These are phyloP conservation scores for Euphorbia schlechtendalii DNA, from an alignment of 441 rosid species.

Conservation along the genomic window DNA sequence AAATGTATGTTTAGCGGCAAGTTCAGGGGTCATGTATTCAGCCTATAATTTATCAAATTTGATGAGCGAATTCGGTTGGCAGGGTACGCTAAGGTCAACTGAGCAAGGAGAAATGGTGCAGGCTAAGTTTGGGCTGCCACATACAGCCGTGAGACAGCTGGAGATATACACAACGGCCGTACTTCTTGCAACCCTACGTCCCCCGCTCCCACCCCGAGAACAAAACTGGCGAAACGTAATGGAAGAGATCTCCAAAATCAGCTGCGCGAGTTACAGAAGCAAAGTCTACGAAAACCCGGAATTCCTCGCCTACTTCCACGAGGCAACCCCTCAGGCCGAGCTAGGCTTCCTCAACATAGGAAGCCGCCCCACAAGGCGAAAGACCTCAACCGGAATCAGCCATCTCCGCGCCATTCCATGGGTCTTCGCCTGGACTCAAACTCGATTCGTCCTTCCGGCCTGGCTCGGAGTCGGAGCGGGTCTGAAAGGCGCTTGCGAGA, in stretches of 20 bases:
- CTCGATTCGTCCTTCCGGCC: slow-evolving; percentile 93
- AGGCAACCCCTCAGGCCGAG: slow-evolving; percentile 97
- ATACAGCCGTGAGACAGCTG: slow-evolving; percentile 82
- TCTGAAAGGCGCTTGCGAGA: slow-evolving; percentile 66
- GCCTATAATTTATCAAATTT: not conserved
- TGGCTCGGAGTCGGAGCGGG: slow-evolving; percentile 99
- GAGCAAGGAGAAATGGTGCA: slow-evolving; percentile 99
- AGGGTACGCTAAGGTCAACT: slow-evolving; percentile 96
- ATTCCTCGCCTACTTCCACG: slow-evolving; percentile 81
- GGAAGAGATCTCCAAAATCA: slow-evolving; percentile 87
- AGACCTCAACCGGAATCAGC: slow-evolving; percentile 75
- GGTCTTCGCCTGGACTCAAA: slow-evolving; percentile 95
- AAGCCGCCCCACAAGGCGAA: slow-evolving; percentile 82
- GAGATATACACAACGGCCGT: slow-evolving; percentile 96
- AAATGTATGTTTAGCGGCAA: too few relatives aligned
- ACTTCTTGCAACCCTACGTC: slow-evolving; percentile 74
- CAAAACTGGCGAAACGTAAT: slow-evolving; percentile 83
- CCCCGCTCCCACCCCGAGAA: slow-evolving; percentile 83
- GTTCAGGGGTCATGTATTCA: too few relatives aligned
- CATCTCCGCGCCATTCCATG: slow-evolving; percentile 94
- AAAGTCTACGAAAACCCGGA: slow-evolving; percentile 84
- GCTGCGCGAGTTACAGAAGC: slow-evolving; percentile 71
- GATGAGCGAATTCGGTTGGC: slow-evolving; percentile 26
- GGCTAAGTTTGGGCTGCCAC: slow-evolving; percentile 91
- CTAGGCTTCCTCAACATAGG: slow-evolving; percentile 93